Evolutionary conservation across 106 monocot genomes (phyloP), one percentile per base, ranked within the genome.

Genomic region (Hemerocallis citrina): DNA sequence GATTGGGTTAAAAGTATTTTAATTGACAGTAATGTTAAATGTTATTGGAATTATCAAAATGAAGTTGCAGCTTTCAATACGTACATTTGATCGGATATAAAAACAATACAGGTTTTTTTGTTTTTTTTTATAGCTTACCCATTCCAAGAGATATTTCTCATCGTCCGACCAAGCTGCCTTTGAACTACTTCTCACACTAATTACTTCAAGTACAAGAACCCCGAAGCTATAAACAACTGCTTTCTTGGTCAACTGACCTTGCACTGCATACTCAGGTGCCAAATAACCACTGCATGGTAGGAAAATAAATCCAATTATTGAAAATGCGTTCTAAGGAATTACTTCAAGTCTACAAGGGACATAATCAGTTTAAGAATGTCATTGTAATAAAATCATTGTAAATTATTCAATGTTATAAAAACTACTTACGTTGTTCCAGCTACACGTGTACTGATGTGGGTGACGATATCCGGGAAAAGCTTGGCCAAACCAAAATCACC

Each of bases 201-300:
- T 36, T 61, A 91, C 72, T 63, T 91, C 90, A 15, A 91, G 79
- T 20, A 82, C 15, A 42, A 91, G 79, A 6, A 91, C 82, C 5
- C 90, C 90, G 65, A 91, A 91, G 58, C 90, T 91, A 59, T 91
- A 91, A 48, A 86, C 52, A 54, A 85, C 90, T 32, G 90, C 85
- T 61, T 86, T 91, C 59, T 76, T 91, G n/a, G 90, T 91, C 49
- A 91, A 50, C 66, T 82, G 82, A 0, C 90, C 90, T 37, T 66
- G 77, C 54, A 72, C 56, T 13, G 81, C 84, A 72, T 89, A 89
- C 59, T 89, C 89, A 16, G 90, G 90, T 50, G 85, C 85, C 68
- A 91, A 65, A 66, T 91, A 91, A 46, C 85, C 90, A 23, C 85
- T 90, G 81, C 49, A 71, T 51, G 22, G 4, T 29, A 57, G 33